Percentiles rank a stretch among this genome's conserved stretches.
Evolutionary conservation across 2,329 filamentous ascomycete genomes (phyloP).

Genomic region (Calonectria montana): DNA sequence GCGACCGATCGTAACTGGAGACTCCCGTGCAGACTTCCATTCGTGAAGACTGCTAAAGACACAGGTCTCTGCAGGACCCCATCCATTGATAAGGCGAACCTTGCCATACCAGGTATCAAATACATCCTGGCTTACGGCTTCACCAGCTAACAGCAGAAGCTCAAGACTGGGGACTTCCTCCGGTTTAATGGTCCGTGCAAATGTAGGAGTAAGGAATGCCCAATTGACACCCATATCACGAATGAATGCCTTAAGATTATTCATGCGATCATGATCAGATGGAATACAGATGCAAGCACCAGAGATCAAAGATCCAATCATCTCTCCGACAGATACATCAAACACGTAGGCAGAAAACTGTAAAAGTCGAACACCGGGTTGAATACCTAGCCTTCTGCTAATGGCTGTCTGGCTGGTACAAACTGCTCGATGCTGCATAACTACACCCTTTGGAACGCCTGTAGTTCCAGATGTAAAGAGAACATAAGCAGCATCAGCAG

Average conservation of each 20-base stretch:
- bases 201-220: constrained; percentile 15
- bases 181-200: constrained; percentile 15
- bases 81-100: constrained; percentile 9
- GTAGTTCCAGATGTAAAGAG: constrained; percentile 44
- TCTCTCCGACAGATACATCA: not conserved
- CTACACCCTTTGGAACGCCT: constrained; percentile 39
- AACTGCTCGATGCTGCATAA: constrained; percentile 33
- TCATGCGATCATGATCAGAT: constrained; percentile 5
- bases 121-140: constrained; percentile 4
- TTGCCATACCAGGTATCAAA: constrained; percentile 9
- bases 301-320: not conserved
- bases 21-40: not conserved
- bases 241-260: constrained; percentile 8
- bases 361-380: constrained; percentile 5
- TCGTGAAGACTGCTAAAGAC: constrained; percentile 13
- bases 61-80: not conserved
- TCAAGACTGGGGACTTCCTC: constrained; percentile 4
- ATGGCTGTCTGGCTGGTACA: constrained; percentile 22
- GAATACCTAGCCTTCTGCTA: constrained; percentile 7
- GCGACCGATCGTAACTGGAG: not conserved
- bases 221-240: constrained; percentile 2
- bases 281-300: constrained; percentile 28
- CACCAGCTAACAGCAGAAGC: constrained; percentile 8
- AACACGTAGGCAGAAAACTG: constrained; percentile 25
- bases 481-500: constrained; percentile 26